phyloP scores from a whole-genome alignment of 2,329 filamentous ascomycete species.

The Diaporthe vaccinii region DNA sequence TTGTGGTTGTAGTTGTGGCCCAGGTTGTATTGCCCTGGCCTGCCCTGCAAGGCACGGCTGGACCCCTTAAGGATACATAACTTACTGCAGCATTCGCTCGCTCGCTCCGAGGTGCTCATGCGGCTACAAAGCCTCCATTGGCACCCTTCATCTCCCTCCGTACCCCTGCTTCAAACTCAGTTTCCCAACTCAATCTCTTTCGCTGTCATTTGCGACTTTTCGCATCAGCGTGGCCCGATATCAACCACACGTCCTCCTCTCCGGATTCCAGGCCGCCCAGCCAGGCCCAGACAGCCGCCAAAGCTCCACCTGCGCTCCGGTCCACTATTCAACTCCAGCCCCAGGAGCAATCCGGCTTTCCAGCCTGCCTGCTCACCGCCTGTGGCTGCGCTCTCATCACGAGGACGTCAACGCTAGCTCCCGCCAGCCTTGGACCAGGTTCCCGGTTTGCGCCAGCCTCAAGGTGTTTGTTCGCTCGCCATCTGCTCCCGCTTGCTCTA shows the following conservation, averaged over 20 bases:
- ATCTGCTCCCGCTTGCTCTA: neutral
- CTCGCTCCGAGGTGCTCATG: slow-evolving; percentile 37
- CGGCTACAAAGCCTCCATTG: slow-evolving; percentile 40
- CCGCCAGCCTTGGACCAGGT: neutral
- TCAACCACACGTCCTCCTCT: slow-evolving; percentile 26
- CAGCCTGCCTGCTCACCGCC: slow-evolving; percentile 39
- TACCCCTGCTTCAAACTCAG: slow-evolving; percentile 24
- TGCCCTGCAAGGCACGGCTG: slow-evolving; percentile 46
- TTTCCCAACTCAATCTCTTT: slow-evolving; percentile 25
- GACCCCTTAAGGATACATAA: slow-evolving; percentile 50
- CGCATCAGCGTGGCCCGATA: slow-evolving; percentile 17
- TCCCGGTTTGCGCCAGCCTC: slow-evolving; percentile 1
- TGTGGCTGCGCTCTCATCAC: slow-evolving; percentile 40
- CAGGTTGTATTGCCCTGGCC: slow-evolving; percentile 41
- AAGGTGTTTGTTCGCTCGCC: neutral
- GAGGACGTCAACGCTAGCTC: slow-evolving; percentile 34
- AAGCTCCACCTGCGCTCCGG: slow-evolving; percentile 39
- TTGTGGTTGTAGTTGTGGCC: neutral
- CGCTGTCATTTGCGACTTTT: slow-evolving; percentile 13
- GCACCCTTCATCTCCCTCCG: slow-evolving; percentile 37
- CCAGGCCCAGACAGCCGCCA: slow-evolving; percentile 36
- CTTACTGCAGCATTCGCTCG: slow-evolving; percentile 35
- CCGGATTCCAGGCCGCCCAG: slow-evolving; percentile 13
- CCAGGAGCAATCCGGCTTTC: slow-evolving; percentile 36
- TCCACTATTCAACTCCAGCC: slow-evolving; percentile 35